Conservation (phyloP, 768 basidiomycete genomes). For the Austroboletus festivus region DNA sequence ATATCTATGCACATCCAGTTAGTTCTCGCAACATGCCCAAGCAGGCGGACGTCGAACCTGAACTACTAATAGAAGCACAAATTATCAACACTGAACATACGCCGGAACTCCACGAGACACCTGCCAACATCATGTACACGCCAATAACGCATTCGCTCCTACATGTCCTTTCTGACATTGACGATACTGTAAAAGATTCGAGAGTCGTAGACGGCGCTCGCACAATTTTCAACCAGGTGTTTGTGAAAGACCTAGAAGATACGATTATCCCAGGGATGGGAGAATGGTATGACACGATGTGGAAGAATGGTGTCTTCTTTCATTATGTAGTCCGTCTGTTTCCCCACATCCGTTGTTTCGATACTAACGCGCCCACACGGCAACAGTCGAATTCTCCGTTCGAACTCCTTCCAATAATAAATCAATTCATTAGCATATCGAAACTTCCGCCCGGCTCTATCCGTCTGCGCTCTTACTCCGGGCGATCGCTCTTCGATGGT, state of each 20-base stretch:
- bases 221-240: slow-evolving; percentile 85
- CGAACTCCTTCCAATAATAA: slow-evolving; percentile 75
- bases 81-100: slow-evolving; percentile 42
- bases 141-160: slow-evolving; percentile 61
- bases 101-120: slow-evolving; percentile 36
- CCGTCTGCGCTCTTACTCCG: slow-evolving; percentile 81
- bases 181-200: slow-evolving; percentile 76
- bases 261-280: slow-evolving; percentile 80
- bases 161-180: slow-evolving; percentile 88
- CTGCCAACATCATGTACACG: slow-evolving; percentile 30
- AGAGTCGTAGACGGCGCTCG: slow-evolving; percentile 78
- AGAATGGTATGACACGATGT: slow-evolving; percentile 71
- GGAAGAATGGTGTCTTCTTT: slow-evolving; percentile 69
- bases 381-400: slow-evolving; percentile 83
- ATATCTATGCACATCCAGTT: slow-evolving; percentile 57
- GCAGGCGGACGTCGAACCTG: slow-evolving; percentile 37
- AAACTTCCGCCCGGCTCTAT: slow-evolving; percentile 74
- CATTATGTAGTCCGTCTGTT: slow-evolving; percentile 77
- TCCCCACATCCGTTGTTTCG: neutral
- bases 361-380: slow-evolving; percentile 11
- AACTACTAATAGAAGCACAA: slow-evolving; percentile 53
- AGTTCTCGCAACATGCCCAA: slow-evolving; percentile 58
- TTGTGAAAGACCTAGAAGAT: slow-evolving; percentile 80
- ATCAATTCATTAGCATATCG: slow-evolving; percentile 69
- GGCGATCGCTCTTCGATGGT: slow-evolving; percentile 77